Base-by-base conservation (phyloP, 106 monocot genomes). In the Allium fistulosum region DNA sequence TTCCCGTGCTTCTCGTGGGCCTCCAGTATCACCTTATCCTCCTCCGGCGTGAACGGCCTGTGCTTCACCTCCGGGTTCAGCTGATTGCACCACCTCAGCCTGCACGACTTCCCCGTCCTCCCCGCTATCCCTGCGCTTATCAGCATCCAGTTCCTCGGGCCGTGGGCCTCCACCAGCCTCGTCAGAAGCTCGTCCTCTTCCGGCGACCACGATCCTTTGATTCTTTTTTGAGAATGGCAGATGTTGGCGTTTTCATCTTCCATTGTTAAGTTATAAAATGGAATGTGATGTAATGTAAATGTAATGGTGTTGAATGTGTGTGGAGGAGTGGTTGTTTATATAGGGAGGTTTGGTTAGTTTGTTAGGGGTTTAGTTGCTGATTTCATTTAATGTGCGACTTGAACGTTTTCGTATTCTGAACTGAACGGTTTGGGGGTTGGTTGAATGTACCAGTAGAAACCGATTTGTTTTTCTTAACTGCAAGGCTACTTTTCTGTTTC, bases 21-120 rank as follows among this genome's bases (percentile, higher is more conserved):
- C 12, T 53, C 73, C 16, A 79, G 18, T 56, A 79, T 79, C 16
- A 58, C 62, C n/a, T 63, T 50, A 17, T 79, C 79, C 57, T 79
- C 79, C 5, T 26, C 69, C 5, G 79, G 56, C 13, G 79, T 73
- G 50, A 79, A 79, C 8, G 79, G 79, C 7, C 73, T 67, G 68
- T 79, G 79, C 26, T 79, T 72, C 6, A 79, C 79, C 7, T 61
- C 57, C 46, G 79, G 79, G 73, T 73, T 79, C 13, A 79, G 69
- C 68, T 79, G 79, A 63, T 79, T 79, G 57, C 68, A 79, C 79
- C 79, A 79, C 26, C 79, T 52, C 15, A 79, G 69, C 2, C 79
- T 60, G 73, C 79, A 79, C 26, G 79, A 79, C 63, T 79, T 79
- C n/a, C 79, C 79, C 0, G 79, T 72, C 55, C 78, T 50, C 4